Evolutionary conservation across 129 eudicot species (phyloP).

Genomic region (Tagetes patula): DNA sequence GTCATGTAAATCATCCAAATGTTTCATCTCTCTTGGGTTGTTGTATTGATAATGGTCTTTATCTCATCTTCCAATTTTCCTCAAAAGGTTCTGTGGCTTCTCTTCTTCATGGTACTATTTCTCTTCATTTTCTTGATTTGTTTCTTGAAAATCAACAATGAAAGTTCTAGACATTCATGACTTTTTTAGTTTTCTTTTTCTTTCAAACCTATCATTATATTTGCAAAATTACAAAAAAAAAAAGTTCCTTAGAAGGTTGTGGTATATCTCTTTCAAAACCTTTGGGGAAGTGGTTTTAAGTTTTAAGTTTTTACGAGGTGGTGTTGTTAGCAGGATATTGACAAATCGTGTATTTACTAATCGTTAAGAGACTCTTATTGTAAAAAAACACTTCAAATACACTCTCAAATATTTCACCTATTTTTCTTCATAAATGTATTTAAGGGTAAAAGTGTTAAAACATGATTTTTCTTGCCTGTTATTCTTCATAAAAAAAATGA

Average conservation of each 20-base stretch:
- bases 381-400: not conserved
- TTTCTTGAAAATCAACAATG: not conserved
- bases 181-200: not conserved
- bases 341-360: no score
- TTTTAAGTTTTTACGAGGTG: no score
- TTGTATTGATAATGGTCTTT: constrained; percentile 94
- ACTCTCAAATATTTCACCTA: not conserved
- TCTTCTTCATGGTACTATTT: constrained; percentile 80
- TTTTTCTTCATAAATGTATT: not conserved
- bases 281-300: no score
- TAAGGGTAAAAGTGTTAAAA: not conserved
- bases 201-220: not conserved
- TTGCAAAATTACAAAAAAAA: not conserved
- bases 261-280: no score
- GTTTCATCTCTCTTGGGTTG: constrained; percentile 88
- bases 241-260: not conserved
- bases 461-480: not conserved
- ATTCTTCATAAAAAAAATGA: not conserved
- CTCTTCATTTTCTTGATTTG: constrained; percentile 11
- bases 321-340: no score
- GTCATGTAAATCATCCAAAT: constrained; percentile 89
- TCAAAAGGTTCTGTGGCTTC: constrained; percentile 96
- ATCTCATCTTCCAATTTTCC: constrained; percentile 86
- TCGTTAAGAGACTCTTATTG: no score
- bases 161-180: not conserved